Conservation (phyloP, 139 green algal species). For the Microglena sp. region DNA sequence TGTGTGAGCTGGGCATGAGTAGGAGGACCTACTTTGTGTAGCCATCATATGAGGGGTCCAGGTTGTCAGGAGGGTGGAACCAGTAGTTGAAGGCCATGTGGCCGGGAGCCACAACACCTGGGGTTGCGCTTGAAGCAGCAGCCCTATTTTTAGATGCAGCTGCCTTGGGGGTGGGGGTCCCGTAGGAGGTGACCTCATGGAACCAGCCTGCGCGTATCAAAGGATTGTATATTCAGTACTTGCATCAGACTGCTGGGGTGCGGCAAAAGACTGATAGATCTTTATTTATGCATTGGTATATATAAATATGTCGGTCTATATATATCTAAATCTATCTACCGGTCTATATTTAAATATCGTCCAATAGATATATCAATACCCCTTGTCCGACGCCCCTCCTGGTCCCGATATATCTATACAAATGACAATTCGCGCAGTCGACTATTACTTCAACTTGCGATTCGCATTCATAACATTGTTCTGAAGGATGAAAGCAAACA, state of each 20-base stretch:
- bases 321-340: too few species aligned
- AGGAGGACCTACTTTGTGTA: background rate
- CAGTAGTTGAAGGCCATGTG: constrained; percentile 85
- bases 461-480: too few species aligned
- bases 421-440: background rate
- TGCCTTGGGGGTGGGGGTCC: background rate
- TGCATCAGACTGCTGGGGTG: too few species aligned
- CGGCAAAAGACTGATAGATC: too few species aligned
- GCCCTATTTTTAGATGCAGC: background rate
- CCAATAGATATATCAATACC: too few species aligned
- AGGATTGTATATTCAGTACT: background rate
- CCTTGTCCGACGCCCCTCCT: too few species aligned
- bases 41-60: constrained; percentile 22
- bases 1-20: too few species aligned
- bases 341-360: background rate
- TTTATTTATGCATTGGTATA: too few species aligned
- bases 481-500: too few species aligned
- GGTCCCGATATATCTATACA: too few species aligned
- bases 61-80: constrained; percentile 77
- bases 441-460: too few species aligned
- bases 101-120: background rate
- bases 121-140: background rate
- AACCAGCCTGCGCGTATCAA: constrained; percentile 56
- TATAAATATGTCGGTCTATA: too few species aligned
- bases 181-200: constrained; percentile 73